Base-by-base conservation (phyloP, 352 stramenopile genomes). In the Phytophthora podocarpi region DNA sequence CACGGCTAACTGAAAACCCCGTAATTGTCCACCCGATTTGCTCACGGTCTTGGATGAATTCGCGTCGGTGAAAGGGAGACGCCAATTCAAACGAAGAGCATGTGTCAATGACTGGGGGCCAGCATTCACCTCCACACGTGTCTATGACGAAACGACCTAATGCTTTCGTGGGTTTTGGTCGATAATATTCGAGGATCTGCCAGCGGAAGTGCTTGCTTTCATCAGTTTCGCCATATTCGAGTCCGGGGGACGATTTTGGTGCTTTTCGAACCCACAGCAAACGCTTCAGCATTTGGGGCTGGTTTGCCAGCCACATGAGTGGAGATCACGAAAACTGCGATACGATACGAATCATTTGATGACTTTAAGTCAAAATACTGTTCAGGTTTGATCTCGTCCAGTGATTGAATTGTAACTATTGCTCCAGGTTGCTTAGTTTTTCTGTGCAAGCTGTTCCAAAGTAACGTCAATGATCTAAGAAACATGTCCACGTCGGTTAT, bases 221-320 rank as follows among this genome's bases (percentile, higher is more conserved):
- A 45, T 7, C 9, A 40, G n/a, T n/a, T n/a, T n/a, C n/a, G n/a
- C n/a, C n/a, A n/a, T n/a, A n/a, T n/a, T n/a, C n/a, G n/a, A n/a
- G n/a, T n/a, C n/a, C n/a, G n/a, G n/a, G n/a, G n/a, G n/a, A 40
- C 5, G 34, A n/a, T 5, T 21, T 40, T 40, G 34, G 21, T 21
- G 34, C 34, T n/a, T 40, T 40, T 21, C 45, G 53, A 15, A 70
- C 30, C 63, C 56, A 67, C 24, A 61, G 48, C 13, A 57, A 51
- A 66, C 3, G 18, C 31, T 15, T 71, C 56, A 5, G 57, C 53
- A 9, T 65, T 70, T 10, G 93, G 96, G 3, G 59, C 43, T 15
- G 93, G 76, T 41, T 98, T 94, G 20, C 93, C 94, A 64, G 97
- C 92, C 16, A 90, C 92, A 63, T 98, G 97, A 0, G 95, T 98